Evolutionary conservation across 805 yeast genomes (phyloP), one percentile per base, ranked within the genome.

Genomic region (Metschnikowia continentalis): DNA sequence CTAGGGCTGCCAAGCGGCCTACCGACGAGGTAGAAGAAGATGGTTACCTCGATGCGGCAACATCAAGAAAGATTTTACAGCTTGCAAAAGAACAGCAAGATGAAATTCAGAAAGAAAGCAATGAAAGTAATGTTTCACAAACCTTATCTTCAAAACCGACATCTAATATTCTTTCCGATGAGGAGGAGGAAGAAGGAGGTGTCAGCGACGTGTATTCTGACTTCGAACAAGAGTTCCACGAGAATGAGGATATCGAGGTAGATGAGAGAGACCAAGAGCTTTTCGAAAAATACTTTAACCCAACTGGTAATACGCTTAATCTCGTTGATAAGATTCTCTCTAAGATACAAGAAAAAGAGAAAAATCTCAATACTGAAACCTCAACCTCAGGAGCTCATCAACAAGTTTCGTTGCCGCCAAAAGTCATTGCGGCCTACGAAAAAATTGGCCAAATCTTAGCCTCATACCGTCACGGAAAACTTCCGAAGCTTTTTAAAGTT

Each of bases 401-500:
- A 89, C 60, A 89, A 47, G 97, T 92, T 3, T 77, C 87, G 59
- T 77, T 94, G 52, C 99, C 99, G 6, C 97, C 97, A 51, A 91
- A 94, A 67, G 98, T 94, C 50, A 90, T 94, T 61, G 90, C 88
- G 56, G 98, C 97, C 1, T 94, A 92, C 67, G 85, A 89, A 44
- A 89, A 89, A 64, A 92, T 94, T 42, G 98, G 98, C 7, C 84
- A 83, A 58, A 84, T 92, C 47, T 75, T 94, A 53, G 79, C 90
- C 19, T 83, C 95, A 4, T 94, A 95, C 82, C 86, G 91, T 37
- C 96, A 94, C 62, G 99, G 99, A 46, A 91, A 91, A 69, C 77
- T 94, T 48, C 99, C 99, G n/a, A 91, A 92, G 63, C 80, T 95
- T 33, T 94, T 94, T 76, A 94, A 94, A 66, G 96, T 94, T 46